phyloP scores from a whole-genome alignment of 345 rosid species.

The Eucalyptus marginata region DNA sequence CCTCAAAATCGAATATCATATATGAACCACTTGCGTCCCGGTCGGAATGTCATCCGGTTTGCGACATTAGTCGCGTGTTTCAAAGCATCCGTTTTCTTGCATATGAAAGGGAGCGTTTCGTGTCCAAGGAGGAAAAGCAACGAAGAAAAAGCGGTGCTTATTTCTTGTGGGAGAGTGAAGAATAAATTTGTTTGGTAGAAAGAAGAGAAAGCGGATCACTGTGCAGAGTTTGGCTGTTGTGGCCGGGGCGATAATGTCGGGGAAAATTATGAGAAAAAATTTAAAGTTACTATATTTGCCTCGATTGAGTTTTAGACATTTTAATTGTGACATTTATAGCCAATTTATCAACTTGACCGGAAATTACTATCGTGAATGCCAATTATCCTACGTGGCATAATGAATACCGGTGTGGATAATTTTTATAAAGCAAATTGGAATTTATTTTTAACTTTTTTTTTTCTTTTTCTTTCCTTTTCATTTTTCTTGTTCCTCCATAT shows the following conservation, averaged over 20 bases:
- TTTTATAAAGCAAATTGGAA: too few species aligned
- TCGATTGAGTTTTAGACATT: too few species aligned
- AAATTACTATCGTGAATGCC: accelerated
- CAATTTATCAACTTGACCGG: too few species aligned
- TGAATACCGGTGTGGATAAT: accelerated
- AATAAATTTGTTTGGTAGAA: not conserved
- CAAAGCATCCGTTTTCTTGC: not conserved
- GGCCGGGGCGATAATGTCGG: not conserved
- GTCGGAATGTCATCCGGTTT: not conserved
- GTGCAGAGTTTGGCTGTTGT: not conserved
- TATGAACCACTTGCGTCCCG: not conserved
- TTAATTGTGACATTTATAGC: too few species aligned
- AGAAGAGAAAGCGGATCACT: not conserved
- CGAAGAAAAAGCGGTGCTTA: not conserved
- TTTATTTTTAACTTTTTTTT: too few species aligned
- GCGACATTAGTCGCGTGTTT: not conserved
- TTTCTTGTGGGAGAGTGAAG: not conserved
- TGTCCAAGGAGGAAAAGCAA: not conserved
- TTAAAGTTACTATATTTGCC: too few species aligned
- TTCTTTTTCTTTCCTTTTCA: too few species aligned
- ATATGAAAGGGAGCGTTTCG: not conserved
- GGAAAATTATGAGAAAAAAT: not conserved
- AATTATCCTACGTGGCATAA: too few species aligned
- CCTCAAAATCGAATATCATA: not conserved
- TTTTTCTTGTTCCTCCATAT: too few species aligned